Percentiles rank a stretch among this genome's conserved stretches.
phyloP scores from a whole-genome alignment of 345 rosid genomes.

The Citrus maxima region DNA sequence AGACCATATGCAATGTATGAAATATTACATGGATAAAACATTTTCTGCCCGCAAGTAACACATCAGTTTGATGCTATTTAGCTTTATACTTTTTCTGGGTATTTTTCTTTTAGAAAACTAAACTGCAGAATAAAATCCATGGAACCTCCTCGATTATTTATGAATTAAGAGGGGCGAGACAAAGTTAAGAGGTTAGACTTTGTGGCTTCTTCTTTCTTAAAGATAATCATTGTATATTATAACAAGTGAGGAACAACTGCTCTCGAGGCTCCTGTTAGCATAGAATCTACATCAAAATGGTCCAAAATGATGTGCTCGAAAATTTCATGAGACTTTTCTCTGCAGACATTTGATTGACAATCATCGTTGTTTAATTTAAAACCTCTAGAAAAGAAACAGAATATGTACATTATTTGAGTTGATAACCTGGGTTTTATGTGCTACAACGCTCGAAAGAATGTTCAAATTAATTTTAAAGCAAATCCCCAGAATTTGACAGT shows the following conservation, averaged over 20 bases:
- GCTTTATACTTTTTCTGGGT: neutral
- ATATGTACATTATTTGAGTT: neutral
- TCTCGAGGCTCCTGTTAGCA: neutral
- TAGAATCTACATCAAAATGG: neutral
- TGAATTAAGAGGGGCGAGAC: neutral
- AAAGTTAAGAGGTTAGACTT: neutral
- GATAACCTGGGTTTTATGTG: neutral
- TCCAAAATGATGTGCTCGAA: neutral
- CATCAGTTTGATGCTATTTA: neutral
- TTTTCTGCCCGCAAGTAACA: neutral
- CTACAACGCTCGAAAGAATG: neutral
- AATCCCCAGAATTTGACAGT: neutral
- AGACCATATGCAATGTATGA: neutral
- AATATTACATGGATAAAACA: neutral
- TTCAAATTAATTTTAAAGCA: neutral
- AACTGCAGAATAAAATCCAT: neutral
- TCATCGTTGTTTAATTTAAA: conserved; percentile 4
- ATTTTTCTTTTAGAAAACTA: neutral
- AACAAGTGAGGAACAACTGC: neutral
- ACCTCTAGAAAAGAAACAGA: neutral
- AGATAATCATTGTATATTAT: neutral
- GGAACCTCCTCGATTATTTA: neutral
- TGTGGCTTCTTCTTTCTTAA: neutral
- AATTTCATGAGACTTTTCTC: neutral
- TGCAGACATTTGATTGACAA: neutral